Base-by-base conservation (phyloP, 176 grass and related monocot species). In the Zoysia japonica region DNA sequence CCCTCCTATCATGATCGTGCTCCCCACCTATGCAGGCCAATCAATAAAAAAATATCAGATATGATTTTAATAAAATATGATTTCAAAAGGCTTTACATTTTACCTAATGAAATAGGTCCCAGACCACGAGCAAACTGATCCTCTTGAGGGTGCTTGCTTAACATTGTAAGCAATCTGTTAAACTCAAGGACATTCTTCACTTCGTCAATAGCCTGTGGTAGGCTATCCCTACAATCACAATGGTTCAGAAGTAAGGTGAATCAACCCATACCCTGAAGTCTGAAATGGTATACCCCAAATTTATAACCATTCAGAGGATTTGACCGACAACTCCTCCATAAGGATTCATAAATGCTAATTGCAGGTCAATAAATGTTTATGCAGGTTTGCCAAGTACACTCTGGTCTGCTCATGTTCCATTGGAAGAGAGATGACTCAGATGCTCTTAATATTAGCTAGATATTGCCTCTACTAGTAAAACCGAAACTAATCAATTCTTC, bases 51-150 rank as follows among this genome's bases (percentile, higher is more conserved):
- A 48, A 10, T 72, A 3, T 38, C 68, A 86, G 68, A 72, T 46
- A 72, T 53, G 38, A 37, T 12, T 3, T 61, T 50, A 83, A n/a
- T 47, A 79, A 83, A 63, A 52, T 80, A 68, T 83, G 42, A 87
- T 66, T 48, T 45, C 28, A 84, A 41, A 71, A 83, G 42, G 47
- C 40, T 69, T 63, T n/a, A 82, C 39, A 6, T n/a, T 51, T 53
- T 89, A 99, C 96, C 96, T 87, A 99, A 87, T 5, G 90, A 99
- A 84, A 99, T 72, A 81, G 92, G 96, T 55, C 90, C 96, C 69
- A 99, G 81, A 50, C 92, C 96, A 71, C 79, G 74, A 76, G 74
- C 84, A 74, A 95, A 91, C 66, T 43, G 82, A 82, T 76, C 82
- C 83, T 49, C 76, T 87, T 99, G 65, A 68, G 88, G 82, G 55